Conservation (phyloP, 345 rosid genomes). For the Boechera stricta region DNA sequence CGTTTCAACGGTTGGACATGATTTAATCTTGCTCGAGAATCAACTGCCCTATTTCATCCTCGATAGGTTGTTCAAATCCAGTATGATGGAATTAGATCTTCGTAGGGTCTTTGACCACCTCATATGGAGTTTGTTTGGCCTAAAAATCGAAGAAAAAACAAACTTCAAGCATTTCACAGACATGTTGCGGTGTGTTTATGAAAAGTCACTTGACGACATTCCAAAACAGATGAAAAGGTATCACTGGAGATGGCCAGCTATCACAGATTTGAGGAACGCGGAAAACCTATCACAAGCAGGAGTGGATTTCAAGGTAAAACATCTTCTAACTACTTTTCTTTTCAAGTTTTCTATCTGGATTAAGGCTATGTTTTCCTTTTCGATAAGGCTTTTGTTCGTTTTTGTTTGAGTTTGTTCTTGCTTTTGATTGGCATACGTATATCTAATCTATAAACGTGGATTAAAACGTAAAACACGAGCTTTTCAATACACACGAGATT, state of each 20-base stretch:
- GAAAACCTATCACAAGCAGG: constrained; percentile 6
- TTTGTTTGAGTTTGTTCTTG: no score
- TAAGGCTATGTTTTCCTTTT: no score
- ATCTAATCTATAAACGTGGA: no score
- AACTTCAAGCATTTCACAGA: constrained; percentile 28
- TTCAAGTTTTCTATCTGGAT: no score
- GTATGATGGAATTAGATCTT: neutral
- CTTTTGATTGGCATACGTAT: no score
- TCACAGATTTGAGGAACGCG: neutral
- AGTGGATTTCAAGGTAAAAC: constrained; percentile 13
- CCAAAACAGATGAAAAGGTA: neutral
- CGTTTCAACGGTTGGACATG: neutral
- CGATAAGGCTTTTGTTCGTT: no score
- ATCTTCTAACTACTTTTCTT: neutral
- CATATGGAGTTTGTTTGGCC: neutral
- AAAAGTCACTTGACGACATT: constrained; percentile 4
- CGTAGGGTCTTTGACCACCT: neutral
- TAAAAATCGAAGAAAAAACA: neutral
- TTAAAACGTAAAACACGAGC: no score
- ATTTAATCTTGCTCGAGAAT: constrained; percentile 1
- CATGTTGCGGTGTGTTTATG: constrained; percentile 23
- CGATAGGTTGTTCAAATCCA: neutral
- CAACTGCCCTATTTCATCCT: constrained; percentile 16
- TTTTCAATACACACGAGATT: no score
- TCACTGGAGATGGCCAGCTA: neutral